Conservation (phyloP, 345 rosid species). For the Pistacia integerrima region DNA sequence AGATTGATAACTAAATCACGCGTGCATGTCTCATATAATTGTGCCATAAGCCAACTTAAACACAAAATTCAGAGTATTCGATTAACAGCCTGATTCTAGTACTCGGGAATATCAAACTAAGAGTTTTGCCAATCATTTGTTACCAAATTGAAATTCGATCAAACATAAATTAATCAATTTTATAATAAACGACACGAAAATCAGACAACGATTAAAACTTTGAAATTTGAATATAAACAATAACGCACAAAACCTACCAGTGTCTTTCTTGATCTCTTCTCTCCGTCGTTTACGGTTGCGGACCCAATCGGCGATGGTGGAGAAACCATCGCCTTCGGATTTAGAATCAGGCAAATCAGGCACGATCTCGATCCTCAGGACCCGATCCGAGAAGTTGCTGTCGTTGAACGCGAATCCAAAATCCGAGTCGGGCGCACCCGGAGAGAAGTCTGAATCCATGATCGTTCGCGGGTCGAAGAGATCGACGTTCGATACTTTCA, state of each 20-base stretch:
- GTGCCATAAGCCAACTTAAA: no score
- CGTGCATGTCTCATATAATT: background rate
- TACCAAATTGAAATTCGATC: background rate
- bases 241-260: slow-evolving; percentile 18
- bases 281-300: slow-evolving; percentile 72
- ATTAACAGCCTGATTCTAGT: no score
- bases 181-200: no score
- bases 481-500: slow-evolving; percentile 42
- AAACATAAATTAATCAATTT: no score
- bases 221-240: background rate
- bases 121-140: no score
- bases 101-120: no score
- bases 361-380: slow-evolving; percentile 68
- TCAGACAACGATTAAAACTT: no score
- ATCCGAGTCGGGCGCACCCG: slow-evolving; percentile 41
- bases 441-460: slow-evolving; percentile 52
- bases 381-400: slow-evolving; percentile 75
- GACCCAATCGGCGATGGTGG: slow-evolving; percentile 67
- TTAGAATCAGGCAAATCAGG: slow-evolving; percentile 45
- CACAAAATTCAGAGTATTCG: no score
- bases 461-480: slow-evolving; percentile 40
- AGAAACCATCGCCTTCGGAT: slow-evolving; percentile 46
- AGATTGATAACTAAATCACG: background rate
- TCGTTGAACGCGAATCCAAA: slow-evolving; percentile 83
- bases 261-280: slow-evolving; percentile 56